Percentiles rank a stretch among this genome's conserved stretches.
These are phyloP conservation scores for Dendrocalamus latiflorus DNA, from an alignment of 202 grass and related monocot genomes.

Conservation along the genomic window DNA sequence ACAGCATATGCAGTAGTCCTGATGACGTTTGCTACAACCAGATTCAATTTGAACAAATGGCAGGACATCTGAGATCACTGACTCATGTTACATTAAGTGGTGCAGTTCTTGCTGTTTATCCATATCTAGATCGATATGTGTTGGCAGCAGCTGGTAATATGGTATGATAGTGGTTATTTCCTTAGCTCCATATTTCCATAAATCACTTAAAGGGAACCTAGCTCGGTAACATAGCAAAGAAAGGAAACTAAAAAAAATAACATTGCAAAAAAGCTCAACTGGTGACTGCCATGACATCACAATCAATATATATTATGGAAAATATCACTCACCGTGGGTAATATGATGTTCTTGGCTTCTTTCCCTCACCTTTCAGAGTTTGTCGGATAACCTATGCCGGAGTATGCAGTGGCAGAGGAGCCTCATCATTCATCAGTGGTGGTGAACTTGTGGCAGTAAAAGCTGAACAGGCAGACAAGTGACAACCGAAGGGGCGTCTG, in stretches of 20 bases:
- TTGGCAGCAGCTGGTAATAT: slow-evolving; percentile 90
- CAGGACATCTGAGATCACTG: slow-evolving; percentile 61
- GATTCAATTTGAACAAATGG: slow-evolving; percentile 64
- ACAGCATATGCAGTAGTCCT: slow-evolving; percentile 67
- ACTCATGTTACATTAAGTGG: slow-evolving; percentile 58
- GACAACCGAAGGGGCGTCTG: neutral
- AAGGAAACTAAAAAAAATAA: neutral
- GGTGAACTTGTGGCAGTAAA: neutral
- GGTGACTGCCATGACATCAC: neutral
- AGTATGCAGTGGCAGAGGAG: neutral
- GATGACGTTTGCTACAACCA: slow-evolving; percentile 50
- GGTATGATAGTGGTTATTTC: slow-evolving; percentile 54
- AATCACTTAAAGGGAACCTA: slow-evolving; percentile 4
- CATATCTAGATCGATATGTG: slow-evolving; percentile 83
- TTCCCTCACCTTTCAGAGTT: neutral
- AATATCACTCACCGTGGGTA: neutral
- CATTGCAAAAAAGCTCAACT: neutral
- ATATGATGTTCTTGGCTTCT: neutral
- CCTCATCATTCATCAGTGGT: neutral
- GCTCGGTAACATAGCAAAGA: neutral
- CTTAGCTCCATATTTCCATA: slow-evolving; percentile 8
- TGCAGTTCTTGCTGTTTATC: slow-evolving; percentile 82
- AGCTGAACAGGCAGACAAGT: neutral
- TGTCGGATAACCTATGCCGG: neutral
- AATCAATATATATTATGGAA: slow-evolving; percentile 5